A percentile compares a stretch with the other conserved stretches of the same genome.
These are phyloP conservation scores for Puccinia coronata DNA, from an alignment of 1,284 basidiomycete genomes.

Conservation along the genomic window DNA sequence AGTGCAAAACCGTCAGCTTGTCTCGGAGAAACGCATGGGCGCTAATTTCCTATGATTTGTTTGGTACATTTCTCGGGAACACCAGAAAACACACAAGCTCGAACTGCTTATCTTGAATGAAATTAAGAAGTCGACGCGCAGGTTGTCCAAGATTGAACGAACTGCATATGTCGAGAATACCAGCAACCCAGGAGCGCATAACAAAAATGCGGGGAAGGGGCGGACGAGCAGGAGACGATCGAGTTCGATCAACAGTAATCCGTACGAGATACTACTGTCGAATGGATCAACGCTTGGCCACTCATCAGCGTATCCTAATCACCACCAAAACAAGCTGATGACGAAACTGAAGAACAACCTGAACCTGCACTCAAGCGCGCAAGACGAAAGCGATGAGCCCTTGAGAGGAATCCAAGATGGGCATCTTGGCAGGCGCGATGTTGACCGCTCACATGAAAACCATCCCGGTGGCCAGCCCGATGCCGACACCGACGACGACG, in stretches of 20 bases:
- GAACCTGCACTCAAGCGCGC: background rate
- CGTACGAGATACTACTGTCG: background rate
- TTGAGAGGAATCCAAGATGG: no score
- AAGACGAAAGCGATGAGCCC: background rate
- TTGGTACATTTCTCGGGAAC: no score
- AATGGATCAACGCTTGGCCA: conserved; percentile 6
- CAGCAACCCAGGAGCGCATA: background rate
- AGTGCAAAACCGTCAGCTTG: background rate
- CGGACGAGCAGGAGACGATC: background rate
- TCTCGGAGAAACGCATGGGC: background rate
- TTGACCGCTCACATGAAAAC: background rate
- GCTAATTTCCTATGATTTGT: background rate
- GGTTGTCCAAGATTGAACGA: conserved; percentile 21
- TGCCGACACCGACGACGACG: background rate
- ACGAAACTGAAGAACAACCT: background rate
- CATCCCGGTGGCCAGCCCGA: background rate
- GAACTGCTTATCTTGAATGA: conserved; percentile 35
- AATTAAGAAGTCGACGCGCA: conserved; percentile 11
- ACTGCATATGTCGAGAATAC: background rate
- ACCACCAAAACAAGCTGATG: background rate
- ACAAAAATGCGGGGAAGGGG: no score
- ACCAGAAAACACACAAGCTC: conserved; percentile 38
- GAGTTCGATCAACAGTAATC: conserved; percentile 8
- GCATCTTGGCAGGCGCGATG: no score
- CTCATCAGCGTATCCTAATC: background rate